Base-by-base conservation (phyloP, 1,284 basidiomycete species). In the Xerocomus nothofagi region DNA sequence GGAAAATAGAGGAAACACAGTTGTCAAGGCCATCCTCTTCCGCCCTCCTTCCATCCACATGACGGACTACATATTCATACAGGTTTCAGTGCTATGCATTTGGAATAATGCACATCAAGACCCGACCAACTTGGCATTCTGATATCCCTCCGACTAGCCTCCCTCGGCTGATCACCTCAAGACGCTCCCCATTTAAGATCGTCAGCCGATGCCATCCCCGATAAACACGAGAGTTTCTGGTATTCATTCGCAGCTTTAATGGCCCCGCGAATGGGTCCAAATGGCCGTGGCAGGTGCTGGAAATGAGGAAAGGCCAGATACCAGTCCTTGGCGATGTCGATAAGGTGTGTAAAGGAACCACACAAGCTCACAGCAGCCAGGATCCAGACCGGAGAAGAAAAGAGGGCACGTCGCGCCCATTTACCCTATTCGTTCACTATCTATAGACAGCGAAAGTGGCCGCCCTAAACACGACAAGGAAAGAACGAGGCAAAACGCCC, bases 401-500 rank as follows among this genome's bases (percentile, higher is more conserved):
- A 31, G 7, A 37, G 33, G n/a, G 17, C 29, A 26, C 17, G 11
- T 39, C 26, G 26, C 32, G 8, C 30, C 24, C 29, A 33, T 55
- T 42, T 55, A 6, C 38, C 29, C 26, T 29, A 38, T 56, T 53
- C 23, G 34, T 32, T 34, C 12, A n/a, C 18, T 33, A 38, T n/a
- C 39, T 37, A 51, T 32, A 21, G 41, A 38, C 23, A 38, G 27
- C 14, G 27, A 30, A 37, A 11, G 23, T 43, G 48, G 53, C 43
- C 33, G 36, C 38, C 29, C 24, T 37, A 39, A 26, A 24, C 21
- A 49, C 38, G 42, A 17, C 17, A 40, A 34, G n/a, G 17, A 17
- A 29, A 20, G 53, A 11, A 12, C n/a, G n/a, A 23, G 31, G 46
- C 39, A 42, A 58, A 57, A 59, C 53, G 12, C 39, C 27, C 36